Base-by-base conservation (phyloP, 2,329 filamentous ascomycete genomes). In the Sclerotinia subarctica region DNA sequence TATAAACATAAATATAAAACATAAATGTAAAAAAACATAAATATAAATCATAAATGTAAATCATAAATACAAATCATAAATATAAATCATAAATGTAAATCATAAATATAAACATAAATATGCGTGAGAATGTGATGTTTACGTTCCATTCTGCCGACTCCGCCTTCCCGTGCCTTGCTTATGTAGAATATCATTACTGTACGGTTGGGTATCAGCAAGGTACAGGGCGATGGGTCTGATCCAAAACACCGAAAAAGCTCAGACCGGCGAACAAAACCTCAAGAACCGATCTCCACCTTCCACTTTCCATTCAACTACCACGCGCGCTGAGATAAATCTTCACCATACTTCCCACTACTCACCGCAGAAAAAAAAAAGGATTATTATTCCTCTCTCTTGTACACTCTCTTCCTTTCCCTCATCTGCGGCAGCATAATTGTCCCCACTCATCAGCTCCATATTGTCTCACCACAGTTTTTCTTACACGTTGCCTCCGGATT, bases 291-390 rank as follows among this genome's bases (percentile, higher is more conserved):
- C 59, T 51, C 46, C 59, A 62, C 26, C 44, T 49, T 64, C 62
- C 47, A 44, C 47, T 54, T 42, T 64, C 60, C n/a, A 29, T 44
- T 64, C 49, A 64, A 54, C 21, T 35, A 64, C 3, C 24, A 64
- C 62, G 44, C 62, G 62, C 62, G 62, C 47, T 54, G 62, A 54
- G 62, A 44, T 64, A 64, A 54, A 32, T 64, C 62, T 64, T 64
- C 62, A 38, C 60, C 35, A 42, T n/a, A 42, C 32, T 26, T 21
- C 46, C 46, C 46, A 51, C 26, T 24, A 21, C 11, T 54, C 62
- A 44, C 62, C 60, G 7, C 49, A 17, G 49, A 29, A 54, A 38
- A 56, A 32, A 32, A 15, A 42, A 7, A 15, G 38, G n/a, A n/a
- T 11, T n/a, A 19, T 21, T 64, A 49, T 42, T 24, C 47, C 32